Base-by-base conservation (phyloP, 306 rosid species). In the Abrus pulchellus region DNA sequence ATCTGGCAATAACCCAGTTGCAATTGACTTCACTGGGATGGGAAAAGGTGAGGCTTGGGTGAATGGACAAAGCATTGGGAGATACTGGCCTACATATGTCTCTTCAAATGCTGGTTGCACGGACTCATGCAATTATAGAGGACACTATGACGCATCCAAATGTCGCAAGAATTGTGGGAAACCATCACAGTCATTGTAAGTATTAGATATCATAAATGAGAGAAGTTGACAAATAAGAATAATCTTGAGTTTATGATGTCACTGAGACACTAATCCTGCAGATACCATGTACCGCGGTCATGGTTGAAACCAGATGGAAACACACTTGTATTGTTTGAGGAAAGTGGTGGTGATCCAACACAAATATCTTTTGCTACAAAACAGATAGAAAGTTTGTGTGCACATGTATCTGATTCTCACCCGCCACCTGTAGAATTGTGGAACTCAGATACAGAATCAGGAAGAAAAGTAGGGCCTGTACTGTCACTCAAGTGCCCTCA, bases 31-130 rank as follows among this genome's bases (percentile, higher is more conserved):
- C 86, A 86, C 91, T 1, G 99, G 98, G 14, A 76, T 90, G 96
- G 97, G 99, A 55, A 96, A 96, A 76, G 99, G 99, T 3, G 99
- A 93, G 89, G 98, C 97, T 50, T 96, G 99, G 99, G 95, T 96
- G 75, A 96, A 96, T 54, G 99, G 98, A 73, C 93, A 96, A 80
- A 93, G 99, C 88, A 96, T 96, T 30, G 99, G 98, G 5, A 90
- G 99, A 53, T 96, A 87, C 77, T 96, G 98, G 99, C 99, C 99
- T 4, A 82, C 89, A 1, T 82, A 74, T 81, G 76, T 57, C 30
- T 48, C 99, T 79, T 67, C 93, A 34, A 86, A 54, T 12, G 36
- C 65, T 11, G 90, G 92, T 67, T 96, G 99, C 83, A 77, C 85
- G 6, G 86, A 81, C 14, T 72, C 80, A 2, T 96, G 99, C 81